Evolutionary conservation across 2,329 filamentous ascomycete species (phyloP).

Genomic region (Tolypocladium album): DNA sequence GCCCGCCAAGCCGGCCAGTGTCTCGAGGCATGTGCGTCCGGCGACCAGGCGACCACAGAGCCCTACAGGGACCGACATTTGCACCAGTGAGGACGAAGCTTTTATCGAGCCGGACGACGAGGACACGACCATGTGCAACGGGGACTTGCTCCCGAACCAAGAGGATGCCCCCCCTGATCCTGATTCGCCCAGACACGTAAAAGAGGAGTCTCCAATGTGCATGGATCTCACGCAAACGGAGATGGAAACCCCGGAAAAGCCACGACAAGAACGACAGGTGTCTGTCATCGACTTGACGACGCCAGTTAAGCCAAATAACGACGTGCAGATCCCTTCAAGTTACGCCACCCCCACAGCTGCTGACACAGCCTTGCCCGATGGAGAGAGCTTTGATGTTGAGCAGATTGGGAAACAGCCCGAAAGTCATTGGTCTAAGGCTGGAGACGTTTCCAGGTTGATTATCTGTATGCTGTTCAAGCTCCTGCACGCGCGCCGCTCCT

Average conservation of each 20-base stretch:
- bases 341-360: neutral
- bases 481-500: conserved; percentile 14
- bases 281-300: conserved; percentile 15
- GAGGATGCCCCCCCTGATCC: neutral
- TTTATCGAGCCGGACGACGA: conserved; percentile 34
- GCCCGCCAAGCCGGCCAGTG: conserved; percentile 23
- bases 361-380: neutral
- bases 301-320: conserved; percentile 5
- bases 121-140: conserved; percentile 1
- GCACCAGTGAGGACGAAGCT: conserved; percentile 39
- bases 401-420: conserved; percentile 9
- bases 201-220: conserved; percentile 11
- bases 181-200: conserved; percentile 4
- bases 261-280: neutral
- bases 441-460: conserved; percentile 18
- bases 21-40: conserved; percentile 9
- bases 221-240: conserved; percentile 19
- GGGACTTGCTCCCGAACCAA: conserved; percentile 4
- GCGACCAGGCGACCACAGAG: neutral
- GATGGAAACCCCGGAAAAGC: conserved; percentile 8
- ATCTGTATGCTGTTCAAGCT: conserved; percentile 19
- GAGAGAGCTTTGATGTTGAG: conserved; percentile 2
- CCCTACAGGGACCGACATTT: conserved; percentile 31
- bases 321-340: neutral
- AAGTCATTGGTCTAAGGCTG: conserved; percentile 13